Evolutionary conservation across 345 rosid genomes (phyloP).

Genomic region (Eucalyptus pumila): DNA sequence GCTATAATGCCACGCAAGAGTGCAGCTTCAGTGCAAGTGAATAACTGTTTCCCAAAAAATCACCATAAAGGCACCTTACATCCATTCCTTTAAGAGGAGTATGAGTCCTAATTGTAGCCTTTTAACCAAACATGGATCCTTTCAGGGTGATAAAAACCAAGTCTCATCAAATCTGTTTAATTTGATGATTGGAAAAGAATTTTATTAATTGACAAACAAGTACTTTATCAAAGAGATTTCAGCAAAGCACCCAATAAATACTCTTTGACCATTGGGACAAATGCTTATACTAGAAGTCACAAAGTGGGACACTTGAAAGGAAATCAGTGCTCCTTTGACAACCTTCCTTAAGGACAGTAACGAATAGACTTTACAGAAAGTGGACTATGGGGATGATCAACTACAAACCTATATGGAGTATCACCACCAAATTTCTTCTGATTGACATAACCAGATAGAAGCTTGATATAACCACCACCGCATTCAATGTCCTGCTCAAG

Average conservation of each 20-base stretch:
- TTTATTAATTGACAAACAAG: neutral
- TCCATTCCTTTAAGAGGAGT: neutral
- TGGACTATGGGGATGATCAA: neutral
- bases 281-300: neutral
- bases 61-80: neutral
- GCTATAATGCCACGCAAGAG: neutral
- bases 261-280: neutral
- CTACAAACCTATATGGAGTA: conserved; percentile 77
- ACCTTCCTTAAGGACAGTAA: neutral
- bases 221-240: neutral
- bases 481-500: conserved; percentile 92
- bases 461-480: conserved; percentile 95
- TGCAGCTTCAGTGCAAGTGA: neutral
- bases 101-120: neutral
- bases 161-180: neutral
- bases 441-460: conserved; percentile 86
- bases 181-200: neutral
- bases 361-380: neutral
- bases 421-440: conserved; percentile 99
- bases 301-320: neutral
- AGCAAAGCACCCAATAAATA: neutral
- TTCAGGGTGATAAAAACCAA: neutral
- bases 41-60: neutral
- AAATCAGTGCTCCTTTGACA: neutral
- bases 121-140: neutral